Conservation (phyloP, 1,284 basidiomycete genomes). For the Leccinum griseonigrum region DNA sequence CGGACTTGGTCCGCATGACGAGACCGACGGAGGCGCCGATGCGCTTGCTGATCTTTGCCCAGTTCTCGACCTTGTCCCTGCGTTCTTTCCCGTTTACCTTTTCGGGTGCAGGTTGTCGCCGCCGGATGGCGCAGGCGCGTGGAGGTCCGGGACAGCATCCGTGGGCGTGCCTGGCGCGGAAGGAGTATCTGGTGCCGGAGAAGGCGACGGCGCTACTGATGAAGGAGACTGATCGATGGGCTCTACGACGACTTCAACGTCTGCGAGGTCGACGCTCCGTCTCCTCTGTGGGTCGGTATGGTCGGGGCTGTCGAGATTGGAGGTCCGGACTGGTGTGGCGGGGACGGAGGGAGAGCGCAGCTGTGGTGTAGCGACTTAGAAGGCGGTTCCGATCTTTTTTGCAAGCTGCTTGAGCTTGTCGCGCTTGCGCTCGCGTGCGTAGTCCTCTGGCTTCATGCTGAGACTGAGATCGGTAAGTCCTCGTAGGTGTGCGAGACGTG, state of each 20-base stretch:
- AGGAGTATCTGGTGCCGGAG: conserved; percentile 4
- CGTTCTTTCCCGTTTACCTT: conserved; percentile 31
- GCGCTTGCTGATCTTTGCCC: conserved; percentile 59
- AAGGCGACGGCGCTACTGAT: conserved; percentile 4
- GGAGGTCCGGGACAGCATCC: conserved; percentile 4
- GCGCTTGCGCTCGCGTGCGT: conserved; percentile 61
- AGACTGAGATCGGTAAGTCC: conserved; percentile 90
- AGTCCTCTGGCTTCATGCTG: conserved; percentile 80
- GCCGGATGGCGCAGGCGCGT: background rate
- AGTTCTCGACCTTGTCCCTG: conserved; percentile 45
- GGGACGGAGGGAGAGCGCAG: conserved; percentile 54
- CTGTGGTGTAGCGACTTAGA: conserved; percentile 26
- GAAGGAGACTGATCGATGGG: conserved; percentile 5
- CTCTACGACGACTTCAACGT: conserved; percentile 22
- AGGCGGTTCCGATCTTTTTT: conserved; percentile 46
- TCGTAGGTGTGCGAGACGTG: conserved; percentile 82
- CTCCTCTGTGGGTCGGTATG: conserved; percentile 30
- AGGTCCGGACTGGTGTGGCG: conserved; percentile 38
- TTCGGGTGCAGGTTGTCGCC: conserved; percentile 22
- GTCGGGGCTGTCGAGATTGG: conserved; percentile 27
- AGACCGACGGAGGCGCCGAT: conserved; percentile 55
- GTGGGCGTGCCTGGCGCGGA: conserved; percentile 15
- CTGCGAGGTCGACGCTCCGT: conserved; percentile 44
- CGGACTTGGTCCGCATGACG: conserved; percentile 24
- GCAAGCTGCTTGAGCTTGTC: conserved; percentile 72